Percentiles rank a stretch among this genome's conserved stretches.
Evolutionary conservation across 2,329 filamentous ascomycete species (phyloP).

Genomic region (Aspergillus quadrilineatus): DNA sequence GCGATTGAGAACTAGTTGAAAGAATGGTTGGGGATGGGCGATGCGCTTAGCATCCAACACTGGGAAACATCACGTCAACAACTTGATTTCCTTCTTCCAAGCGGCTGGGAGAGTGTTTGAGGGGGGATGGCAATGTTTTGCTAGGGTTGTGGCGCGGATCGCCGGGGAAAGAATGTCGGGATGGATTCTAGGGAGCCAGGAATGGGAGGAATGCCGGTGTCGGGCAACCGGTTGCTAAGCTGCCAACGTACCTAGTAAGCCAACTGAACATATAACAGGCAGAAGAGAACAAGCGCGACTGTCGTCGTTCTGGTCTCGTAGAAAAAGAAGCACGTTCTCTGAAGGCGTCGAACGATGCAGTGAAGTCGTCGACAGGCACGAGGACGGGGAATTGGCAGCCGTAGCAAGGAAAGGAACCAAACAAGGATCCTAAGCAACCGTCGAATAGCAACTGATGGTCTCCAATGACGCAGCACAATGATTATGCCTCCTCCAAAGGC

Average conservation of each 20-base stretch:
- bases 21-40: constrained; percentile 6
- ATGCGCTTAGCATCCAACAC: constrained; percentile 4
- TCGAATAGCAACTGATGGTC: not conserved
- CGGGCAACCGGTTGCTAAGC: constrained; percentile 22
- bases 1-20: constrained; percentile 4
- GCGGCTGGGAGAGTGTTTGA: constrained; percentile 20
- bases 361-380: constrained; percentile 20
- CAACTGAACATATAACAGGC: constrained; percentile 6
- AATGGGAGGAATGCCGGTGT: constrained; percentile 33
- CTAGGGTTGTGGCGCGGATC: constrained; percentile 17
- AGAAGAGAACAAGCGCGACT: constrained; percentile 5
- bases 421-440: constrained; percentile 1
- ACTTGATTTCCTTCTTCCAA: constrained; percentile 13
- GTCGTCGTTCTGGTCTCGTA: not conserved
- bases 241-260: constrained; percentile 21
- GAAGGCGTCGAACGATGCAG: constrained; percentile 14
- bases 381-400: constrained; percentile 20
- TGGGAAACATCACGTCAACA: constrained; percentile 11
- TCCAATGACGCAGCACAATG: constrained; percentile 4
- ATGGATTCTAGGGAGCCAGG: constrained; percentile 21
- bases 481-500: constrained; percentile 10
- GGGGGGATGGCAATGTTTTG: constrained; percentile 19
- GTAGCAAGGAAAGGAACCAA: constrained; percentile 10
- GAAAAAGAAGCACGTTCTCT: constrained; percentile 17
- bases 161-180: constrained; percentile 31